Evolutionary conservation across 164 flowering plant species (phyloP), one percentile per base, ranked within the genome.

Genomic region (Amborella trichopoda): DNA sequence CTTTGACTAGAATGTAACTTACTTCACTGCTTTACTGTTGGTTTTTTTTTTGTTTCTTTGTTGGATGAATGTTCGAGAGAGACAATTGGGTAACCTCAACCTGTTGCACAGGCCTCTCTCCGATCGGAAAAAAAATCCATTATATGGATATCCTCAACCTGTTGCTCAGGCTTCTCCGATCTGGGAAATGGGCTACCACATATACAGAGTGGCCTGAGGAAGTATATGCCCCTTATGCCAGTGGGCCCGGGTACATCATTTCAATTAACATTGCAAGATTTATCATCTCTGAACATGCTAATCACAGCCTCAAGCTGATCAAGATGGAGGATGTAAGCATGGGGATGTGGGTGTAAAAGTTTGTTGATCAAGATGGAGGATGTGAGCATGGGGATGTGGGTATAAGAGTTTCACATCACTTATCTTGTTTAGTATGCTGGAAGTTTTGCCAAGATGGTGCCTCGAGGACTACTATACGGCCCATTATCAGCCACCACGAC

Each of bases 341-440:
- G n/a, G n/a, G n/a, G n/a, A n/a, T n/a, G n/a, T n/a, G n/a, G n/a
- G n/a, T n/a, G n/a, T n/a, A n/a, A n/a, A n/a, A n/a, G n/a, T n/a
- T n/a, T n/a, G 97, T 64, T 89, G 17, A 84, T 89, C 65, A 89
- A 89, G 72, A 89, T 89, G 97, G 97, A 89, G 70, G 95, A 89
- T 61, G 95, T 84, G 55, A 89, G 97, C 66, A 80, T 89, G 93
- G 97, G 95, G 57, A 78, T 89, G 95, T 89, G 95, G 97, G 93
- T 84, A 13, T 84, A 82, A 65, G 75, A 82, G 50, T 80, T 89
- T 58, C 84, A 89, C 68, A 73, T 72, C 53, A 53, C 97, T 5
- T 68, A 27, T 3, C 18, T 52, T 6, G 96, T 91, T 1, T 81
- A 81, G 34, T 83, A 87, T 61, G 52, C 69, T 81, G 87, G 89